phyloP scores from a whole-genome alignment of 495 filamentous ascomycete genomes.

The Xylaria grammica region DNA sequence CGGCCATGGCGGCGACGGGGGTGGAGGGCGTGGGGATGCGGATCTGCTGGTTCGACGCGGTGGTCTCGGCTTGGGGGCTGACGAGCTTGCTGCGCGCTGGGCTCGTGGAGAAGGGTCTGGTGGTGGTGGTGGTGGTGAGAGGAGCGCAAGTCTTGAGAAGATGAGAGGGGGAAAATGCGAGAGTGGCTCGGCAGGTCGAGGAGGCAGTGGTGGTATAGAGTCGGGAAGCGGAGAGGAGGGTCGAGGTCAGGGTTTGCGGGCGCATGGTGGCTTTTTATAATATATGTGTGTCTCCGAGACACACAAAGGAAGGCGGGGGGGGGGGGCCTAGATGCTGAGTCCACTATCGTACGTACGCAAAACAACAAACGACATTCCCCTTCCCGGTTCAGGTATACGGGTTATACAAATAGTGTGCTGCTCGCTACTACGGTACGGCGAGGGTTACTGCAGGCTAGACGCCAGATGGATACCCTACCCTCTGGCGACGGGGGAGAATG shows the following conservation, averaged over 20 bases:
- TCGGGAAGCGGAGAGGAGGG: constrained; percentile 32
- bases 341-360: background rate
- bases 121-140: constrained; percentile 27
- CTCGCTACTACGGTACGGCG: background rate
- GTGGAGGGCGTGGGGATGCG: constrained; percentile 17
- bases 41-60: constrained; percentile 9
- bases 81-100: constrained; percentile 18
- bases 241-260: constrained; percentile 34
- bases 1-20: constrained; percentile 32
- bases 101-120: constrained; percentile 32
- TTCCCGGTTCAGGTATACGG: background rate
- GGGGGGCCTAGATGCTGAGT: background rate
- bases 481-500: background rate
- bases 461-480: background rate
- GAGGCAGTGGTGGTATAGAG: constrained; percentile 28
- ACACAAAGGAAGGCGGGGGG: background rate
- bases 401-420: background rate
- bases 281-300: background rate
- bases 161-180: constrained; percentile 13
- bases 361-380: background rate
- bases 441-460: background rate
- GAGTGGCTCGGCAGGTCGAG: constrained; percentile 20
- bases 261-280: constrained; percentile 38
- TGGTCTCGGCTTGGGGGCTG: constrained; percentile 22
- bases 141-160: constrained; percentile 15